Base-by-base conservation (phyloP, 2,329 filamentous ascomycete species). In the Fusarium sp. region DNA sequence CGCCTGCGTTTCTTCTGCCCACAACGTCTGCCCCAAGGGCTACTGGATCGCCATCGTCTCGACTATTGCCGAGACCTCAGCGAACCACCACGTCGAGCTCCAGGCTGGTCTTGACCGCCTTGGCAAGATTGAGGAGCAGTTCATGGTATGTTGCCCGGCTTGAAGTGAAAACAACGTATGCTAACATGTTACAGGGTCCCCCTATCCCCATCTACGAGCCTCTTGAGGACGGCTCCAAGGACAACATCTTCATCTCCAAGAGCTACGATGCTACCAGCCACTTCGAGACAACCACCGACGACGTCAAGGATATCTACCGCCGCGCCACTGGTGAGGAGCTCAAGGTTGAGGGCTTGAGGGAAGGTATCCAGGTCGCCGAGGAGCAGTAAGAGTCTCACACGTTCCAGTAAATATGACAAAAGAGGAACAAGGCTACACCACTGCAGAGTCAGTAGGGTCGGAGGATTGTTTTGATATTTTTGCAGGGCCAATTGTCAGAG, bases 41-140 rank as follows among this genome's bases (percentile, higher is more conserved):
- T 98, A 98, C 89, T 99, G 97, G 86, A 94, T 99, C 75, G 96
- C 96, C 76, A 99, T 98, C 67, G 95, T 99, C 72, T 97, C 94
- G 49, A 99, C 96, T 65, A 98, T 99, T 78, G 94, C 96, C 70
- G 97, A 99, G 86, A 91, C 90, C 46, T 85, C 90, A 67, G 91
- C 93, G 71, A 98, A 99, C 87, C 94, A 97, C 83, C 96, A 99
- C 82, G 86, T 98, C 61, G 96, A 99, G 85, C 90, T 99, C 45
- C 90, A 96, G 82, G 90, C 94, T 30, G 96, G 95, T 77, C 90
- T 98, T 73, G 94, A 98, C 78, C 91, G 95, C 73, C 90, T 99
- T 30, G 96, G 96, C 75, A 89, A 90, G 80, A 96, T 98, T 70
- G 94, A 98, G 84, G 96, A 98, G 88, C 94, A 94, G 81, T 99